Evolutionary conservation across 345 rosid species (phyloP), one percentile per base, ranked within the genome.

Genomic region (Microcos paniculata): DNA sequence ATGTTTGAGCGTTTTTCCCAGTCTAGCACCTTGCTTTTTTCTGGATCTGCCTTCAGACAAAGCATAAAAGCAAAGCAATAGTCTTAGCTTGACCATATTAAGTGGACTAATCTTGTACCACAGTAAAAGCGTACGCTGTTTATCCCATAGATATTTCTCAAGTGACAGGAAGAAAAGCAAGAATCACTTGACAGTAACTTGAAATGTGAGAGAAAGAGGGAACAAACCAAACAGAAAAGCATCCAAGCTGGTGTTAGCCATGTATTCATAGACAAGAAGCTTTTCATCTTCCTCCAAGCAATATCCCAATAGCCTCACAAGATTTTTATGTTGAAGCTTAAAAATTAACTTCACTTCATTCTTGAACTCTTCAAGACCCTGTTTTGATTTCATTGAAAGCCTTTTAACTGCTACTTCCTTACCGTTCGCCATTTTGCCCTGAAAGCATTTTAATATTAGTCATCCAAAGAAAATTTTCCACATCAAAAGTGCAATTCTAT

Each of bases 321-420:
- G 86, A 77, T 87, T 89, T 62, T 77, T 80, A 57, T 89, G 92
- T 62, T 89, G 92, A 78, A 85, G 89, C 68, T 85, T 89, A 52
- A 75, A 77, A 30, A 89, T 80, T 38, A 89, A 62, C 59, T 40
- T 73, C 58, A 87, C 90, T 83, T 87, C 92, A 64, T 84, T 89
- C 75, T 72, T 81, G 70, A 89, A 89, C 56, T 85, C 90, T 42
- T 85, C 80, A n/a, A 82, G 64, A 45, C 90, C 92, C 76, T 89
- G 92, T 24, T 71, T 80, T 21, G 90, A 89, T 66, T 61, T 85
- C 81, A 65, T 51, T 4, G 88, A 87, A 52, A 87, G 89, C 77
- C 85, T 87, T 69, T 89, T 89, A 26, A 87, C 85, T 7, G 90
- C 90, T 4, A 87, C 73, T 67, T 84, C 85, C 59, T 75, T 69